Evolutionary conservation across 768 basidiomycete genomes (phyloP).

Genomic region (Heimioporus sp.): DNA sequence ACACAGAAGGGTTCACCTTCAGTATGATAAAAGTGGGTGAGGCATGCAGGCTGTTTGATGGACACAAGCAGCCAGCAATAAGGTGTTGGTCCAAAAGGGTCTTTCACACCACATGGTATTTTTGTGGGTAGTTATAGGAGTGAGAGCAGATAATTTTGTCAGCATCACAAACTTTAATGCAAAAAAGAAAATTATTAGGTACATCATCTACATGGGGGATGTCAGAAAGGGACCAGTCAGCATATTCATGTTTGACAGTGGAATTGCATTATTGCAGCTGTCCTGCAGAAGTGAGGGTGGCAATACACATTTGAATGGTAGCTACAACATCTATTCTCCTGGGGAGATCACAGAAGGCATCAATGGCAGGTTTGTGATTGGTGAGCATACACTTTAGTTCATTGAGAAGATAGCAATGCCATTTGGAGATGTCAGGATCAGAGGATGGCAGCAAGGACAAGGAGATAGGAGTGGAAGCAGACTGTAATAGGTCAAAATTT

Average conservation of each 20-base stretch:
- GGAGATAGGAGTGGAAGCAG: too few relatives aligned
- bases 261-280: not conserved
- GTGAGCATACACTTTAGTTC: too few relatives aligned
- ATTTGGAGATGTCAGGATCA: too few relatives aligned
- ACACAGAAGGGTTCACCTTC: not conserved
- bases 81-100: not conserved
- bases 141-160: not conserved
- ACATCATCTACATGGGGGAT: not conserved
- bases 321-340: too few relatives aligned
- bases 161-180: not conserved
- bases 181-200: not conserved
- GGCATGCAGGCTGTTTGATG: not conserved
- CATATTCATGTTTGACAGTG: not conserved
- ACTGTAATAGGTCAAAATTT: slow-evolving; percentile 7
- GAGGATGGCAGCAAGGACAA: too few relatives aligned
- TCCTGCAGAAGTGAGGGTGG: not conserved
- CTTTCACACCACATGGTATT: not conserved
- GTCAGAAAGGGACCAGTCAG: not conserved
- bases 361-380: too few relatives aligned
- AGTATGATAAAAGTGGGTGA: not conserved
- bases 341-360: too few relatives aligned
- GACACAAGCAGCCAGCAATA: not conserved
- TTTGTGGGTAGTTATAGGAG: not conserved
- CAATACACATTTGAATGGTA: not conserved
- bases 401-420: too few relatives aligned